phyloP scores from a whole-genome alignment of 1,284 basidiomycete genomes.

The Ceratobasidium sp. region DNA sequence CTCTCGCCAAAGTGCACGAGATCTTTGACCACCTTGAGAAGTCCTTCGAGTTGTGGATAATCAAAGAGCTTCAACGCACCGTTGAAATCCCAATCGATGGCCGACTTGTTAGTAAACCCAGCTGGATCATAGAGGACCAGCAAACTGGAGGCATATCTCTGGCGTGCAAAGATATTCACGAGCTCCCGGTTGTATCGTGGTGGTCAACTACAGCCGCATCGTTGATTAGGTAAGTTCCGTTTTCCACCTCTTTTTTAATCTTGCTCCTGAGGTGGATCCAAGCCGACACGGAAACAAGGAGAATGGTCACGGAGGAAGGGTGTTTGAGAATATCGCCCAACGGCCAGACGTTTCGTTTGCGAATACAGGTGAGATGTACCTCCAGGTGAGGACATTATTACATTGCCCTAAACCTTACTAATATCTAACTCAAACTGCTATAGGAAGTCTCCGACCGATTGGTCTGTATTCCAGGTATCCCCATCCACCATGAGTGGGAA shows the following conservation, averaged over 20 bases:
- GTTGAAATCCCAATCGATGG: constrained; percentile 1
- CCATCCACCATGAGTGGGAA: constrained; percentile 21
- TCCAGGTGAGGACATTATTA: background rate
- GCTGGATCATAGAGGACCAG: constrained; percentile 26
- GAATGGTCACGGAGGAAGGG: constrained; percentile 12
- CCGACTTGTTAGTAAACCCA: background rate
- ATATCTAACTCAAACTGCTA: background rate
- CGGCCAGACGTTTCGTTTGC: background rate
- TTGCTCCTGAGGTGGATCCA: background rate
- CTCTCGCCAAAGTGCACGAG: background rate
- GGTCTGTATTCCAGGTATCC: constrained; percentile 10
- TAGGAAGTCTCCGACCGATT: constrained; percentile 17
- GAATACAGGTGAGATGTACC: background rate
- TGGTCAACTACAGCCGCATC: constrained; percentile 8
- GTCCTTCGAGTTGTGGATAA: constrained; percentile 18
- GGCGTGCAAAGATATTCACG: background rate
- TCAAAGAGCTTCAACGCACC: background rate
- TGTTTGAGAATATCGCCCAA: background rate
- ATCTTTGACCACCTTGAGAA: background rate
- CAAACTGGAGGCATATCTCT: constrained; percentile 13
- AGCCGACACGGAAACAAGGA: constrained; percentile 13
- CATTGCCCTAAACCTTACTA: background rate
- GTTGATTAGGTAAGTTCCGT: constrained; percentile 6
- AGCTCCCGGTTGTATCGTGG: constrained; percentile 1
- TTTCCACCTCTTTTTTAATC: background rate